These are phyloP conservation scores for Chenopodium suecicum DNA, from an alignment of 148 eudicot genomes.

Conservation along the genomic window DNA sequence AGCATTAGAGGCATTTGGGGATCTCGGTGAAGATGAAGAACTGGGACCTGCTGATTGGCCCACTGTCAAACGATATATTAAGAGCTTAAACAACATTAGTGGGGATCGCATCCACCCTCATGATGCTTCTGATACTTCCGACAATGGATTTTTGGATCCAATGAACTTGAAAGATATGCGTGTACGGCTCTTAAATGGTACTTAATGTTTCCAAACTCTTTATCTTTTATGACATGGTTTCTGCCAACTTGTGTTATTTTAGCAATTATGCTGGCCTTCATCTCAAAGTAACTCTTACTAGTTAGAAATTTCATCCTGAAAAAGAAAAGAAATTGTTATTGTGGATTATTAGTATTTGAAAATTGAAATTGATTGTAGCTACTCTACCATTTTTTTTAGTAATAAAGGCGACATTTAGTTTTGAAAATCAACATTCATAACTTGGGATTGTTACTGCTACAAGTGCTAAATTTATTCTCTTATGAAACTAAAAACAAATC, in stretches of 20 bases:
- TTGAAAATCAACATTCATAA: too few relatives aligned
- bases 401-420: too few relatives aligned
- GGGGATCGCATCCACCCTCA: constrained; percentile 76
- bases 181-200: constrained; percentile 79
- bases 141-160: constrained; percentile 39
- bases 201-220: constrained; percentile 3
- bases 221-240: neutral
- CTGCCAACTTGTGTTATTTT: neutral
- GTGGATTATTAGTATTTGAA: too few relatives aligned
- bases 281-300: constrained; percentile 3
- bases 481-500: too few relatives aligned
- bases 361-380: too few relatives aligned
- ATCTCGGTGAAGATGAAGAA: constrained; percentile 95
- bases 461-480: too few relatives aligned
- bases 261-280: neutral
- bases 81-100: constrained; percentile 56
- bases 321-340: neutral
- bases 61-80: constrained; percentile 74
- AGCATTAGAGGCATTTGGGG: constrained; percentile 84
- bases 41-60: constrained; percentile 96
- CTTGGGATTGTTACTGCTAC: too few relatives aligned
- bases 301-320: neutral
- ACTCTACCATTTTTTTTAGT: too few relatives aligned
- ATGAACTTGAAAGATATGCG: constrained; percentile 82
- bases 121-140: constrained; percentile 43